Percentiles rank a stretch among this genome's conserved stretches.
Evolutionary conservation across 495 filamentous ascomycete genomes (phyloP).

Genomic region (Hyaloscypha finlandica): DNA sequence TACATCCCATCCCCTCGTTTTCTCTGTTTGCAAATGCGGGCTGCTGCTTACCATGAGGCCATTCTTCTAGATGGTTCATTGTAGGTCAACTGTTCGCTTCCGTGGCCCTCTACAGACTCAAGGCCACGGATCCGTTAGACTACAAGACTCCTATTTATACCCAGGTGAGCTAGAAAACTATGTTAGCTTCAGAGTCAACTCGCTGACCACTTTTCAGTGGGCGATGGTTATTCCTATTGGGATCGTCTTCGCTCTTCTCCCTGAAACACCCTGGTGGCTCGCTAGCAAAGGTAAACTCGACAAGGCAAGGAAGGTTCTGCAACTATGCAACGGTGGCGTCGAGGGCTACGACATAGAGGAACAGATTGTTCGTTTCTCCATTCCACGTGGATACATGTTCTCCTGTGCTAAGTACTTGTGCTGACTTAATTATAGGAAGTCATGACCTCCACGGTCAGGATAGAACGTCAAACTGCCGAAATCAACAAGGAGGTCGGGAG

Average conservation of each 20-base stretch:
- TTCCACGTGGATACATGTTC: background rate
- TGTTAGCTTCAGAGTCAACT: background rate
- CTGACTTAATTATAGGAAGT: constrained; percentile 33
- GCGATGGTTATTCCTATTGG: constrained; percentile 30
- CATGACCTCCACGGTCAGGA: constrained; percentile 30
- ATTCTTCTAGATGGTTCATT: constrained; percentile 41
- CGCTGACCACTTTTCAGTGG: constrained; percentile 11
- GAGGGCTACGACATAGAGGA: constrained; percentile 34
- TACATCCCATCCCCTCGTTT: background rate
- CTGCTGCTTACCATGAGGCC: background rate
- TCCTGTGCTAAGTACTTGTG: background rate
- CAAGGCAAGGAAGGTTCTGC: constrained; percentile 49
- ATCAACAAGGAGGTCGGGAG: constrained; percentile 34
- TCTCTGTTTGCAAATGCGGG: background rate
- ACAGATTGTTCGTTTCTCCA: constrained; percentile 35
- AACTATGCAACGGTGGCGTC: constrained; percentile 34
- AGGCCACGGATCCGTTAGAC: constrained; percentile 33
- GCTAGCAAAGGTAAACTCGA: constrained; percentile 55
- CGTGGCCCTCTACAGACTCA: constrained; percentile 40
- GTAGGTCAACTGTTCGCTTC: constrained; percentile 44
- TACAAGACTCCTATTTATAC: constrained; percentile 45
- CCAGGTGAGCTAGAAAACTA: constrained; percentile 33
- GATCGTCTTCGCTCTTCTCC: constrained; percentile 42
- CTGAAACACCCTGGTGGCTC: constrained; percentile 55
- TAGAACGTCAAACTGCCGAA: constrained; percentile 38